Evolutionary conservation across 2,329 filamentous ascomycete species (phyloP), one percentile per base, ranked within the genome.

Genomic region (Aspergillus arachidicola): DNA sequence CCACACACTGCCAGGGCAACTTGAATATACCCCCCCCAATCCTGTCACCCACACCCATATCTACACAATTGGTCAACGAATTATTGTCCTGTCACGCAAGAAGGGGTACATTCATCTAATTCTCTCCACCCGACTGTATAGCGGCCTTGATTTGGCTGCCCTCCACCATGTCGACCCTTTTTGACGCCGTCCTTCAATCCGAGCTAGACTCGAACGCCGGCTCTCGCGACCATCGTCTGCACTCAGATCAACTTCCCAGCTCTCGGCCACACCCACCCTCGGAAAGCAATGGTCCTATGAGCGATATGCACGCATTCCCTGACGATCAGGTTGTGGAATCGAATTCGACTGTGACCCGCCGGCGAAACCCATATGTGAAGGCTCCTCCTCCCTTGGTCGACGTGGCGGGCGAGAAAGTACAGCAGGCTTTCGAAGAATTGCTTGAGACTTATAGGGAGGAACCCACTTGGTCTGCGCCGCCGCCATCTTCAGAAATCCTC

Each of bases 391-490:
- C 83, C 62, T 85, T 89, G 11, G 81, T 86, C 51, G 87, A 90
- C 69, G 79, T 83, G 46, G 86, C 86, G 0, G 87, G 85, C 71
- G 86, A 89, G 70, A 85, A 85, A 60, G 81, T 90, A n/a, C 85
- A 85, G 60, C 80, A 85, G 64, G 83, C 85, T 28, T 90, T 90
- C 70, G 85, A 89, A 73, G 83, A 85, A 69, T 85, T 90, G 68
- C 78, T 90, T n/a, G 87, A 89, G 69, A 83, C 82, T 76, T 88
- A 80, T 69, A 78, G 76, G 57, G 86, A 89, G 77, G 86, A 89
- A 32, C 82, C 83, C 1, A 79, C 83, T 1, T 82, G 84, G 1
- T 87, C 80, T 10, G 79, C 80, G 14, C 79, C 82, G 12, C 78
- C 79, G 7, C 85, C 86, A 1, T 82, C 84, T 2, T 85, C 85